Percentiles rank a stretch among this genome's conserved stretches.
Conservation (phyloP, 257 asterid species). For the Fraxinus cuspidata region DNA sequence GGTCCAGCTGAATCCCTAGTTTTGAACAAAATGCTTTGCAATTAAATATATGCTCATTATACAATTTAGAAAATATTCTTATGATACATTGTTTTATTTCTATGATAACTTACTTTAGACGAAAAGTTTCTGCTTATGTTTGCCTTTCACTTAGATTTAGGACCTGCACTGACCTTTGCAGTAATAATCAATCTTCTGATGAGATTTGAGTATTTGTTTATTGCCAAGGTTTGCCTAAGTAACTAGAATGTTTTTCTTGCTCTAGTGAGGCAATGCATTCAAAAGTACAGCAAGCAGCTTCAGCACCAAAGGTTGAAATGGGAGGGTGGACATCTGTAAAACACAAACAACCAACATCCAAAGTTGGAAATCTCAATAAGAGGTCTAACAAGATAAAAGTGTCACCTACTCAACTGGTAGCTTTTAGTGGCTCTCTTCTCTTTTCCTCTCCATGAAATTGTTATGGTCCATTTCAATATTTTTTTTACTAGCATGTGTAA, state of each 20-base stretch:
- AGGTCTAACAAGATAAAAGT: slow-evolving; percentile 41
- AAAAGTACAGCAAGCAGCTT: slow-evolving; percentile 39
- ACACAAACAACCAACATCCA: slow-evolving; percentile 39
- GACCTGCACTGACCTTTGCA: neutral
- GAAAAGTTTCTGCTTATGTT: neutral
- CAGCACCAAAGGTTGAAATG: slow-evolving; percentile 41
- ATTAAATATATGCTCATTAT: neutral
- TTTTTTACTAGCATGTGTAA: slow-evolving; percentile 5
- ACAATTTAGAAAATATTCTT: neutral
- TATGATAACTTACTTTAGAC: neutral
- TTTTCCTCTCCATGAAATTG: slow-evolving; percentile 24
- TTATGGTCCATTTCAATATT: neutral
- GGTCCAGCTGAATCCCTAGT: slow-evolving; percentile 1
- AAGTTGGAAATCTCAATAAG: slow-evolving; percentile 33
- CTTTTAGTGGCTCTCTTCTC: slow-evolving; percentile 23
- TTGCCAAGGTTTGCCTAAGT: slow-evolving; percentile 7
- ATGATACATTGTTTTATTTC: neutral
- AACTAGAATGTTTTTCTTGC: slow-evolving; percentile 13
- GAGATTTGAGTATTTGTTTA: too few relatives aligned
- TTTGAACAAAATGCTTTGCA: neutral
- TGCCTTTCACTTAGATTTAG: too few relatives aligned
- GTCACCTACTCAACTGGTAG: slow-evolving; percentile 48
- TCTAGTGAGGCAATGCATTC: slow-evolving; percentile 36
- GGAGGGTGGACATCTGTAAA: slow-evolving; percentile 86
- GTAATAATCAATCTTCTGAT: slow-evolving; percentile 7